Conservation (phyloP, 2,329 filamentous ascomycete species). For the Arthrocladium fulminans region DNA sequence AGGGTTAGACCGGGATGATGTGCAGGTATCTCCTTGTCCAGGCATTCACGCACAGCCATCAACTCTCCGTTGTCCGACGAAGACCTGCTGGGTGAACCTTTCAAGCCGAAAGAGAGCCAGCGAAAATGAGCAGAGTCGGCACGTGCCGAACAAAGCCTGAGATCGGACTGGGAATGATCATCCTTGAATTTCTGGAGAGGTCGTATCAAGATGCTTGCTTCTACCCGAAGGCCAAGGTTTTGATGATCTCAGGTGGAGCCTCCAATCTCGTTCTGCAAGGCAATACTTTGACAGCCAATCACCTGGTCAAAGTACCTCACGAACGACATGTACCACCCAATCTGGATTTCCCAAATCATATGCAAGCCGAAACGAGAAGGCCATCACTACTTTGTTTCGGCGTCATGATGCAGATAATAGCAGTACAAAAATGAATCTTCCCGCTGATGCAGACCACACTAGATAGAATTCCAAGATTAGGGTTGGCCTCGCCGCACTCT, state of each 20-base stretch:
- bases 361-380: not conserved
- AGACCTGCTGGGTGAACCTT: not conserved
- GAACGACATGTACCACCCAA: not conserved
- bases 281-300: not conserved
- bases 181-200: not conserved
- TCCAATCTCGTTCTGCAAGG: conserved; percentile 2
- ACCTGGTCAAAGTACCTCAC: not conserved
- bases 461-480: too few relatives aligned
- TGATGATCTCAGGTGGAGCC: not conserved
- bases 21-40: too few relatives aligned
- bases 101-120: not conserved
- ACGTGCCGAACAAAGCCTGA: not conserved
- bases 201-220: not conserved
- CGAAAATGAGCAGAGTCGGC: not conserved
- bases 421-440: too few relatives aligned
- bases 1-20: too few relatives aligned
- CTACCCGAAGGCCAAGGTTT: not conserved
- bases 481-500: not conserved
- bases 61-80: not conserved
- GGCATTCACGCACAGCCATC: too few relatives aligned
- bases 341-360: not conserved
- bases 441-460: too few relatives aligned
- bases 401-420: too few relatives aligned
- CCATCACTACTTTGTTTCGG: too few relatives aligned
- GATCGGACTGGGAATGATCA: not conserved